phyloP scores from a whole-genome alignment of 2,329 filamentous ascomycete genomes.

The Mycosphaerelloides madeirae region DNA sequence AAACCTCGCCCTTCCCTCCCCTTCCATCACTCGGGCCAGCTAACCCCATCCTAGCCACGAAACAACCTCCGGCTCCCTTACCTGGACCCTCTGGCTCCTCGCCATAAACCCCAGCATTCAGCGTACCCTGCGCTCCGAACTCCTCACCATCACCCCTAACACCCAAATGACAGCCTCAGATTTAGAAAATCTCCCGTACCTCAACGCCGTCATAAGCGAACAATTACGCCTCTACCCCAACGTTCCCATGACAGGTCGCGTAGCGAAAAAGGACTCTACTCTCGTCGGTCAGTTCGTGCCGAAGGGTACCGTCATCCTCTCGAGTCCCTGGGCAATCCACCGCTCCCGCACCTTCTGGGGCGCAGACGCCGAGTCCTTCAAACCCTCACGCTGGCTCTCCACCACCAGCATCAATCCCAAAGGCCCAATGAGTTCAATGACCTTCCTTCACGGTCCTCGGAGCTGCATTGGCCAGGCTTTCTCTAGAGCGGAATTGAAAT shows the following conservation, averaged over 20 bases:
- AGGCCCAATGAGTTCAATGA: no score
- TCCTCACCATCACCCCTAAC: constrained; percentile 37
- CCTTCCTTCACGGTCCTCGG: not conserved
- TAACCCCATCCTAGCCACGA: constrained; percentile 50
- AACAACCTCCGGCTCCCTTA: constrained; percentile 68
- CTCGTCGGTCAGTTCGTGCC: constrained; percentile 10
- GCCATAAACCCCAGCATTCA: constrained; percentile 50
- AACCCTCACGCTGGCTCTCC: constrained; percentile 27
- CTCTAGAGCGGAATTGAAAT: not conserved
- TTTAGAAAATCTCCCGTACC: constrained; percentile 68
- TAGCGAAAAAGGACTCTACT: constrained; percentile 15
- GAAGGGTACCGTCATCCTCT: constrained; percentile 54
- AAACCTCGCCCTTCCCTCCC: not conserved
- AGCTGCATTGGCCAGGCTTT: constrained; percentile 2
- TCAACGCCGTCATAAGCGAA: constrained; percentile 71
- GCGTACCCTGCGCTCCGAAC: constrained; percentile 41
- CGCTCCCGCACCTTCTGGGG: constrained; percentile 30
- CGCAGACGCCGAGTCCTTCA: constrained; percentile 28
- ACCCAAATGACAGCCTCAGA: constrained; percentile 45
- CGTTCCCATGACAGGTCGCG: constrained; percentile 16
- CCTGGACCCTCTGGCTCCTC: constrained; percentile 68
- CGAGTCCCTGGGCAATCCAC: constrained; percentile 43
- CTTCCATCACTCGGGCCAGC: not conserved
- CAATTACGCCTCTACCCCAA: constrained; percentile 19
- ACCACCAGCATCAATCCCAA: no score